A percentile compares a stretch with the other conserved stretches of the same genome.
Conservation (phyloP, 352 stramenopile species). For the Lagenidium giganteum region DNA sequence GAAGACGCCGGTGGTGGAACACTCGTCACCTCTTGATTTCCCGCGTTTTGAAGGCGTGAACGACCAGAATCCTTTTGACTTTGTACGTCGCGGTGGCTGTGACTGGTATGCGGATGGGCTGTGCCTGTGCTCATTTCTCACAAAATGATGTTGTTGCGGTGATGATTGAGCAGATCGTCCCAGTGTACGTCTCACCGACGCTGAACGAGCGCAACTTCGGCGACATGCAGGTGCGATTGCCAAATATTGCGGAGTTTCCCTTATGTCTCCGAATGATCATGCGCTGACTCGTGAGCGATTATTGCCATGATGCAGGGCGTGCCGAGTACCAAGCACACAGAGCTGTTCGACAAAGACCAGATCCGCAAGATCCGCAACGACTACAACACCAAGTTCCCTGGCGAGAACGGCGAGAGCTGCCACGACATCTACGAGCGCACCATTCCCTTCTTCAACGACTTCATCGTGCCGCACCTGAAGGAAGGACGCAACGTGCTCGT, state of each 20-base stretch:
- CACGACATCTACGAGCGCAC: conserved; percentile 73
- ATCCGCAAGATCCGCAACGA: conserved; percentile 80
- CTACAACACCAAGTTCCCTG: conserved; percentile 74
- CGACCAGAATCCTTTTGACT: conserved; percentile 72
- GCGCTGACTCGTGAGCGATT: too few relatives aligned
- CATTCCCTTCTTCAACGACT: conserved; percentile 73
- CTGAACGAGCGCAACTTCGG: conserved; percentile 85
- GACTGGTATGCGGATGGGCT: too few relatives aligned
- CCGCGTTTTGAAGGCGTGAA: conserved; percentile 68
- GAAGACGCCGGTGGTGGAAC: conserved; percentile 75
- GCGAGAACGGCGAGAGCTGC: conserved; percentile 75
- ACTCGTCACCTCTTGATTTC: conserved; percentile 65
- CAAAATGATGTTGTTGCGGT: too few relatives aligned
- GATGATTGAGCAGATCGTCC: conserved; percentile 48
- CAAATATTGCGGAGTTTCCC: too few relatives aligned
- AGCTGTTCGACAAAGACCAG: conserved; percentile 67
- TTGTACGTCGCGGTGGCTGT: conserved; percentile 35
- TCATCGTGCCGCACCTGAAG: conserved; percentile 68
- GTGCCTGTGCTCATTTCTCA: too few relatives aligned
- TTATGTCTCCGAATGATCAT: too few relatives aligned
- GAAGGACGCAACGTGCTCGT: conserved; percentile 73
- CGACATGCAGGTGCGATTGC: conserved; percentile 32
- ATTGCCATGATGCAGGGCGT: too few relatives aligned
- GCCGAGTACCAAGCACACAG: conserved; percentile 65
- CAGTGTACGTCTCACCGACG: conserved; percentile 73